Percentiles rank a stretch among this genome's conserved stretches.
These are phyloP conservation scores for Polyporus tsugae DNA, from an alignment of 1,284 basidiomycete species.

Conservation along the genomic window DNA sequence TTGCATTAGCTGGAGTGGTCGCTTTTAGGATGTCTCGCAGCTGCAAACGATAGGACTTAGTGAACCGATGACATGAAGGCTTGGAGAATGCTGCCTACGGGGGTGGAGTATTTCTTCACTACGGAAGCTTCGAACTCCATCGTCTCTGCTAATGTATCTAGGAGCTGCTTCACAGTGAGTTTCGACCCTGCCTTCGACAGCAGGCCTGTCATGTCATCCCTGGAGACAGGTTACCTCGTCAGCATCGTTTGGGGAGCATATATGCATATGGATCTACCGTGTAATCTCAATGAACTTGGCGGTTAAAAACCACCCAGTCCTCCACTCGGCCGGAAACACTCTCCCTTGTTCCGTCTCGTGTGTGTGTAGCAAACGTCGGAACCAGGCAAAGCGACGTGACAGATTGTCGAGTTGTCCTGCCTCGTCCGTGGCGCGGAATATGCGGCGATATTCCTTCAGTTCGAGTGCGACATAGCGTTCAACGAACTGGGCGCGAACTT, in stretches of 20 bases:
- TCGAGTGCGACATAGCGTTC: constrained; percentile 93
- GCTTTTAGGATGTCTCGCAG: constrained; percentile 68
- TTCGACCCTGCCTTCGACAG: constrained; percentile 76
- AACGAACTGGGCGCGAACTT: constrained; percentile 83
- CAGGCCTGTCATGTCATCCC: constrained; percentile 75
- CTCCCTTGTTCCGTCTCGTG: constrained; percentile 89
- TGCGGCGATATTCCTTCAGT: constrained; percentile 95
- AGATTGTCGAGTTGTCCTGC: constrained; percentile 98
- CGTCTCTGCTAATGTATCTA: constrained; percentile 88
- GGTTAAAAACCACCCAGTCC: constrained; percentile 80
- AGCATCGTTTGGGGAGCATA: not conserved
- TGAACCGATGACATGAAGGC: not conserved
- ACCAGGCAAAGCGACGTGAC: constrained; percentile 94
- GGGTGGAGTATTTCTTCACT: constrained; percentile 78
- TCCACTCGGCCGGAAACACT: constrained; percentile 87
- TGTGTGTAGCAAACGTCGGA: constrained; percentile 86
- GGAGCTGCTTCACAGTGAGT: constrained; percentile 78
- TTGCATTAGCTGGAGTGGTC: constrained; percentile 53
- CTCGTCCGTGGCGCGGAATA: constrained; percentile 93
- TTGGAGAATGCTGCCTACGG: constrained; percentile 56
- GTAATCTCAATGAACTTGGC: constrained; percentile 90
- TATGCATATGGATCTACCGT: constrained; percentile 53
- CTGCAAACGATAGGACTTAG: constrained; percentile 25
- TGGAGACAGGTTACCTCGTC: constrained; percentile 38
- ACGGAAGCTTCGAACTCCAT: constrained; percentile 88